Evolutionary conservation across 805 yeast genomes (phyloP), one percentile per base, ranked within the genome.

Genomic region (Saccharomycopsis fibuligera): DNA sequence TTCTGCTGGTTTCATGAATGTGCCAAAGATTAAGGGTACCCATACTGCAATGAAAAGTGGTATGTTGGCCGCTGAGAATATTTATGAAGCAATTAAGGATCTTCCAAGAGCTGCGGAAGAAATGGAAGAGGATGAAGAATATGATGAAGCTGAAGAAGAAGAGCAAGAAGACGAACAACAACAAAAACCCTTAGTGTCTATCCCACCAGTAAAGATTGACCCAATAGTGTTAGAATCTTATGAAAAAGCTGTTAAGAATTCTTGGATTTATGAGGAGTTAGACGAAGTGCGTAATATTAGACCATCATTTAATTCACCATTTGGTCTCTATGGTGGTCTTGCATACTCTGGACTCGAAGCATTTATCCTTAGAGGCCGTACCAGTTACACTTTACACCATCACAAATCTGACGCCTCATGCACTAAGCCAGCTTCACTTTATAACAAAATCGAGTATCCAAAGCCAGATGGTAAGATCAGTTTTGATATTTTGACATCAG

Each of bases 41-140:
- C 99, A 93, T 64, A 91, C 96, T 1, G 98, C 99, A 1, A 87
- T 93, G 80, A 93, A 93, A 66, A 75, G 93, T 8, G 99, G 98
- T 29, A 82, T 93, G 75, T 66, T 93, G 25, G 99, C 99, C 2
- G 99, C 98, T 2, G 97, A 93, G 60, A 63, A 75, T 21, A 84
- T 89, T 37, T 88, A 72, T 59, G 69, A 72, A 42, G 74, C 68
- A 6, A 67, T 84, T 44, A 70, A 76, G 1, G 64, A 68, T 17
- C 65, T 75, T 43, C 66, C 65, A 35, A 27, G 54, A 1, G 48
- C 42, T 38, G 29, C 25, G 19, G 49, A 42, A 22, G 76, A 73
- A 50, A 72, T 67, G 49, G 59, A 68, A 23, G 67, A 65, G 42
- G 68, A 68, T n/a, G 64, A 68, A 23, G 72, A 69, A 44, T 70